Conservation (phyloP, 306 rosid genomes). For the Pterocarpus santalinus region DNA sequence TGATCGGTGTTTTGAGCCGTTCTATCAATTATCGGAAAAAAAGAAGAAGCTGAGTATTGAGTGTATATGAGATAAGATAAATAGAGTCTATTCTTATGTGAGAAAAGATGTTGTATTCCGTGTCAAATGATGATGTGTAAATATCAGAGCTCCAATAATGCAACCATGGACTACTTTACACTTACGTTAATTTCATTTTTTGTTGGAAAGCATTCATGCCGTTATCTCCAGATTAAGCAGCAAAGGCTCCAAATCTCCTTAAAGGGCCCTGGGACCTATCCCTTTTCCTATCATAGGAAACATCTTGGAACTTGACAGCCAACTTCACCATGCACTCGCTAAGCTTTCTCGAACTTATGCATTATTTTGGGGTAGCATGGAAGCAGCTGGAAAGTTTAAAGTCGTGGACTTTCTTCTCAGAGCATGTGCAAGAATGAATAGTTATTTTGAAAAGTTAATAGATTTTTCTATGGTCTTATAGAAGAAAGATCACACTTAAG, state of each 20-base stretch:
- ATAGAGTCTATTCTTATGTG: too few relatives aligned
- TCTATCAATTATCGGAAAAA: too few relatives aligned
- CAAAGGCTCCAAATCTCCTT: not conserved
- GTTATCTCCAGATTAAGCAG: not conserved
- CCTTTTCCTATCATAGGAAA: slow-evolving; percentile 58
- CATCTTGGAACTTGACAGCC: slow-evolving; percentile 23
- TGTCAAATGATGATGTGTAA: too few relatives aligned
- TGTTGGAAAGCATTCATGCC: not conserved
- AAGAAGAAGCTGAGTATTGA: too few relatives aligned
- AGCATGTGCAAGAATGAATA: not conserved
- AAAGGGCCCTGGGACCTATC: slow-evolving; percentile 57
- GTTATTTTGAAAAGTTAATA: not conserved
- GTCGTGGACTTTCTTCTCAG: not conserved
- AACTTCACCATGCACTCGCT: slow-evolving; percentile 50
- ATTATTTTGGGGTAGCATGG: too few relatives aligned
- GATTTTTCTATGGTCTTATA: not conserved
- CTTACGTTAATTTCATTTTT: not conserved
- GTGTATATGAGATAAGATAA: too few relatives aligned
- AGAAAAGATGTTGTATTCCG: too few relatives aligned
- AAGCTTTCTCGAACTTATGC: slow-evolving; percentile 23
- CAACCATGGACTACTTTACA: not conserved
- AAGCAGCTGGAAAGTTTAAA: not conserved
- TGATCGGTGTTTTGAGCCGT: too few relatives aligned
- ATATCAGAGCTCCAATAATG: too few relatives aligned
- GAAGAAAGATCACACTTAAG: slow-evolving; percentile 5